These are phyloP conservation scores for Aureobasidium sp. DNA, from an alignment of 2,329 filamentous ascomycete genomes.

Conservation along the genomic window DNA sequence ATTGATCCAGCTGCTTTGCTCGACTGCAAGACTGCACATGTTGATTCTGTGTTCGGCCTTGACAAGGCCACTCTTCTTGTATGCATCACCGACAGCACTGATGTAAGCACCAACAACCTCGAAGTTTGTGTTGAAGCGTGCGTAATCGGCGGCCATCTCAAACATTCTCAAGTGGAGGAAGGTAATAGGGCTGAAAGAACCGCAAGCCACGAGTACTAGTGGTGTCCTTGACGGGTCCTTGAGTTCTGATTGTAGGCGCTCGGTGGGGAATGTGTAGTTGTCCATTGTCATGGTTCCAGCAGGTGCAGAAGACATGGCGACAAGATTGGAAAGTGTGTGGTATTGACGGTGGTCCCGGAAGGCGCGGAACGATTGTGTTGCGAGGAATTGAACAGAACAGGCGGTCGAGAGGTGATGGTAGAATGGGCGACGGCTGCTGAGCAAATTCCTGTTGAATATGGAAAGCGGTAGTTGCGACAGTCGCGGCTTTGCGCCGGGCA, in stretches of 20 bases:
- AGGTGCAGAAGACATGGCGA: slow-evolving; percentile 14
- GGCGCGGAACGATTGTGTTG: neutral
- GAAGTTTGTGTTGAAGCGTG: slow-evolving; percentile 66
- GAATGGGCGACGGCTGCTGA: neutral
- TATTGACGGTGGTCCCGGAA: neutral
- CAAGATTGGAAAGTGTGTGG: slow-evolving; percentile 10
- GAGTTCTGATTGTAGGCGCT: slow-evolving; percentile 52
- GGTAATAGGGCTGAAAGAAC: slow-evolving; percentile 41
- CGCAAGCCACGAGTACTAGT: slow-evolving; percentile 62
- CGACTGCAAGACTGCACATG: slow-evolving; percentile 80
- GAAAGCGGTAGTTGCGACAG: slow-evolving; percentile 4
- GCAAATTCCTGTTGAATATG: neutral
- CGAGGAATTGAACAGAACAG: neutral
- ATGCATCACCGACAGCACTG: slow-evolving; percentile 66
- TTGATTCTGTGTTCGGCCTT: slow-evolving; percentile 66
- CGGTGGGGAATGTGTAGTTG: slow-evolving; percentile 55
- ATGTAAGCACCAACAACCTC: slow-evolving; percentile 83
- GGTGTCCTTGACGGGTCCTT: slow-evolving; percentile 52
- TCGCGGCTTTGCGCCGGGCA: slow-evolving; percentile 9
- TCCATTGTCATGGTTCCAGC: slow-evolving; percentile 30
- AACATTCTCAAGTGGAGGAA: slow-evolving; percentile 81
- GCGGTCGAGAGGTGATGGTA: neutral
- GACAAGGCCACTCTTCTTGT: slow-evolving; percentile 75
- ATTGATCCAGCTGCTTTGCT: slow-evolving; percentile 71
- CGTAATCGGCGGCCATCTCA: slow-evolving; percentile 76